Base-by-base conservation (phyloP, 495 filamentous ascomycete genomes). In the Daldinia grandis region DNA sequence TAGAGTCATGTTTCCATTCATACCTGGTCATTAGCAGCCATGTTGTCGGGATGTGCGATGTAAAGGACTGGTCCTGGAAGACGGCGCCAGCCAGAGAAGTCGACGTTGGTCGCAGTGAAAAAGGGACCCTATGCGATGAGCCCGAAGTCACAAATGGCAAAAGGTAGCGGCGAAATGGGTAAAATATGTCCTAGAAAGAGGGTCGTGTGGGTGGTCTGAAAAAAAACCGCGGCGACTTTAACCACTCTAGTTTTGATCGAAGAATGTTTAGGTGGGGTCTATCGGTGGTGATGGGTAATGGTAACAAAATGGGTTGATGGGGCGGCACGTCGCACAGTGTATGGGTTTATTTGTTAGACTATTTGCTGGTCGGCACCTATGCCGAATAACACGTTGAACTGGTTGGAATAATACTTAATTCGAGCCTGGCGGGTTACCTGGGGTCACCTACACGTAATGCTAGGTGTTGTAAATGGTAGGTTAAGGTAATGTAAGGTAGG, bases 241-340 rank as follows among this genome's bases (percentile, higher is more conserved):
- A 77, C 70, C 73, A 75, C 64, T 71, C 70, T 75, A 77, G 75
- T 71, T 58, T 71, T 71, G 75, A 73, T 75, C 51, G 57, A 69
- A 66, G 42, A 47, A 62, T 38, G 44, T 61, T 74, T 69, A 75
- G 71, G 75, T 77, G 75, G 75, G 75, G 75, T 73, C 44, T 77
- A 67, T 73, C 54, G 69, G 53, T 64, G 71, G 67, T 67, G 63
- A 71, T 69, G 57, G 60, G 57, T 60, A 66, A 67, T 67, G 44
- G 63, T 62, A 65, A 71, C 51, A 44, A 51, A 37, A 42, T 58
- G 53, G 53, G 53, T 60, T 60, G 54, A 63, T 65, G 62, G 65
- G 65, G 61, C 61, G 44, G 56, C 54, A 65, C 27, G 65, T 73
- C 65, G 57, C 70, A 73, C 70, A 66, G 65, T 68, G 70, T 73